Evolutionary conservation across 495 filamentous ascomycete genomes (phyloP).

Genomic region (Evansstolkia leycettana): DNA sequence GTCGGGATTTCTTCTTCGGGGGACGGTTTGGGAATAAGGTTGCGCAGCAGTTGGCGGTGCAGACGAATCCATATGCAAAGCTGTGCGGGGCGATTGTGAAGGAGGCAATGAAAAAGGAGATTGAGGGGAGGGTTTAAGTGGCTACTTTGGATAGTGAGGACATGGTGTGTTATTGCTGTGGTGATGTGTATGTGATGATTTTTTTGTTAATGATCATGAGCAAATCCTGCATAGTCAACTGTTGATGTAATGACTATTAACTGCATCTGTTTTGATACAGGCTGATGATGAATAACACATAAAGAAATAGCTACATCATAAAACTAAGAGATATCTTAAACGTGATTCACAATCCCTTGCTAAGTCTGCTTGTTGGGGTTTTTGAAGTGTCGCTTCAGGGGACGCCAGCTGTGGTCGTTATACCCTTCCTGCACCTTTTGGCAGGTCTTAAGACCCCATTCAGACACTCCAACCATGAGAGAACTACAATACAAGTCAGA

Average conservation of each 20-base stretch:
- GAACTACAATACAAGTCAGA: conserved; percentile 35
- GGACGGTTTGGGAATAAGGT: conserved; percentile 70
- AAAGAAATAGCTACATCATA: no score
- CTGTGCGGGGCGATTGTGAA: conserved; percentile 79
- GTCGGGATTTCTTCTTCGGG: conserved; percentile 60
- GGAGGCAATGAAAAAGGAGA: conserved; percentile 73
- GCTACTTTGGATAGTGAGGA: no score
- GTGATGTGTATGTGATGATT: no score
- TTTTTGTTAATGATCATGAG: no score
- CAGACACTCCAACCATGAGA: conserved; percentile 82
- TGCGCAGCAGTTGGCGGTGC: conserved; percentile 62
- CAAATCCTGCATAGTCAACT: no score
- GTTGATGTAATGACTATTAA: no score
- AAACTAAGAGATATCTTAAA: no score
- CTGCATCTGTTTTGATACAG: no score
- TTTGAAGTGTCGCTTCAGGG: conserved; percentile 66
- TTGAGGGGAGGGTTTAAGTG: conserved; percentile 10
- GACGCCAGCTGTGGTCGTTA: conserved; percentile 75
- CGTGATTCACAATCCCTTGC: no score
- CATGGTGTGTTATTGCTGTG: no score
- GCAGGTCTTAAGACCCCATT: conserved; percentile 79
- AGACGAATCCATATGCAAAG: conserved; percentile 79
- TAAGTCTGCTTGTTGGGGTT: conserved; percentile 41
- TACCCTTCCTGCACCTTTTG: conserved; percentile 76
- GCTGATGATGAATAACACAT: no score